Conservation (phyloP, 23 red algal species). For the Pyropia yezoensis region DNA sequence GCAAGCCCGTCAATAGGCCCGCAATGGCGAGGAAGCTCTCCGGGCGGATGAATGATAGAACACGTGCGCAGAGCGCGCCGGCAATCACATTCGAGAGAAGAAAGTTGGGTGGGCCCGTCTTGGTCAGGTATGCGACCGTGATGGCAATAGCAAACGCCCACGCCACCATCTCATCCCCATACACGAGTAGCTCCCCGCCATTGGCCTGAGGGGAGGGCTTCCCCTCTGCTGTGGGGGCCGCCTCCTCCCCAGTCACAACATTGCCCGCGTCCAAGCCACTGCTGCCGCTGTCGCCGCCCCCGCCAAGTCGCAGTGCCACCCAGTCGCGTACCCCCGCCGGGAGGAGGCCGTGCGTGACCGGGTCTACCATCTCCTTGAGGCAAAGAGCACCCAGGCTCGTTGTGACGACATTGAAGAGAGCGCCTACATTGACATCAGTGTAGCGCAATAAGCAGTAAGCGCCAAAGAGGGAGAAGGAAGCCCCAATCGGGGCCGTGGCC, state of each 20-base stretch:
- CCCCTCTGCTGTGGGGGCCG: too few relatives aligned
- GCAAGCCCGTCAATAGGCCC: conserved; percentile 17
- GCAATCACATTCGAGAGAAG: conserved; percentile 31
- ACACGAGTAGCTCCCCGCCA: not conserved
- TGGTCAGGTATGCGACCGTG: conserved; percentile 9
- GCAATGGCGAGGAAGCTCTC: conserved; percentile 9
- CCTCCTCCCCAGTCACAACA: too few relatives aligned
- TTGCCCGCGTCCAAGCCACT: too few relatives aligned
- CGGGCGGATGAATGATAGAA: conserved; percentile 19
- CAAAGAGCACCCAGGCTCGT: conserved; percentile 22
- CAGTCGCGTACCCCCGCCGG: not conserved
- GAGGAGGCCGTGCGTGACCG: conserved; percentile 7
- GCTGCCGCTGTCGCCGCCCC: too few relatives aligned
- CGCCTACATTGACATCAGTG: conserved; percentile 21
- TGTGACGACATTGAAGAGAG: conserved; percentile 27
- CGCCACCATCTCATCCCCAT: not conserved
- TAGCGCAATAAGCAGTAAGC: conserved; percentile 29
- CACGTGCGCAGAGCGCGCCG: conserved; percentile 7
- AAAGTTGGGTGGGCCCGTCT: conserved; percentile 4
- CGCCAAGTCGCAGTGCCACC: not conserved
- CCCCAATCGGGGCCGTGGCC: conserved; percentile 13
- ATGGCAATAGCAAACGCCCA: not conserved
- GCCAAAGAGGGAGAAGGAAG: conserved; percentile 16
- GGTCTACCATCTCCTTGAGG: conserved; percentile 45
- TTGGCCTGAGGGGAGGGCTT: not conserved